Base-by-base conservation (phyloP, 148 eudicot genomes). In the Chenopodium berlandieri region DNA sequence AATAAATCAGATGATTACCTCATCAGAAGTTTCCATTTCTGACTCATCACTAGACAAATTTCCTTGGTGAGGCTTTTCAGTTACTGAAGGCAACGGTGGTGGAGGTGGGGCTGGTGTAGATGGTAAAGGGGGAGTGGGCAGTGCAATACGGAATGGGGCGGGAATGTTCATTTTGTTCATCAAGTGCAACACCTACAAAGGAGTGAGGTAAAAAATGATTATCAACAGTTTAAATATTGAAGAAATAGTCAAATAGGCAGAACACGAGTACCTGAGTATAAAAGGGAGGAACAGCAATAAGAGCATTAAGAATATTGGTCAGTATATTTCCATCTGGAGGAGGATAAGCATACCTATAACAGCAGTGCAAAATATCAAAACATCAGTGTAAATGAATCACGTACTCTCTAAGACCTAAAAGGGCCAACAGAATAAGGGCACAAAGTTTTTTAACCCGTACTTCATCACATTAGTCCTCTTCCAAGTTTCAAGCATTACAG, bases 141-240 rank as follows among this genome's bases (percentile, higher is more conserved):
- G 88, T 62, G 98, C 99, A 91, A 90, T 90, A 70, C 95, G 95
- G 71, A 96, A 96, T 77, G 98, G 98, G 73, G 99, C 99, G 44
- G 98, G 99, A 83, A 96, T 96, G 84, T 96, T 96, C 99, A 96
- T 92, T 85, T 96, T 96, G 89, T 96, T 96, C 99, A 96, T 96
- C 86, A 96, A 88, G 86, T 96, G 99, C 84, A 96, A 86, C 56
- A 94, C 98, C 97, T 96, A 77, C 62, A 84, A 75, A 64, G 4
- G 17, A 40, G 19, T 14, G 58, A 81, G 71, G 54, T 58, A 70
- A 12, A 73, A 69, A 76, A 58, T 34, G 63, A 80, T n/a, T 22
- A 48, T 31, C 27, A 54, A 37, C 56, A n/a, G 30, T 72, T 58
- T 9, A 25, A 32, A 23, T 17, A 16, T 74, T 27, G 8, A 27